A percentile compares a stretch with the other conserved stretches of the same genome.
These are phyloP conservation scores for Boletus rubescentipes DNA, from an alignment of 768 basidiomycete species.

Conservation along the genomic window DNA sequence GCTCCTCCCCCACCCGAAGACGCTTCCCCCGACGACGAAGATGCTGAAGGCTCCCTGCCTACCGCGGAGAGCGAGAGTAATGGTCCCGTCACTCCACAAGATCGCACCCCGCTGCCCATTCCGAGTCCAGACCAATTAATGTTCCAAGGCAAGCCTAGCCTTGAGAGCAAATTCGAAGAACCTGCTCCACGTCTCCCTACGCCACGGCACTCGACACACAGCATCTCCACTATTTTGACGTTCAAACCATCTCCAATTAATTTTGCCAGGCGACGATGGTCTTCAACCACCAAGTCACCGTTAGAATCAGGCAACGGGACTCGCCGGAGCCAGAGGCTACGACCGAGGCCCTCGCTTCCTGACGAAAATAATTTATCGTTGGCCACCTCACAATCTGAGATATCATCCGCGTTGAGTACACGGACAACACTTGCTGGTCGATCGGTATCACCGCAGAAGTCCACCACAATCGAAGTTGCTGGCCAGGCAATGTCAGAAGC, in stretches of 20 bases:
- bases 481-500: constrained; percentile 26
- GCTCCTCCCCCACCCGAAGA: constrained; percentile 39
- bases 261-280: constrained; percentile 64
- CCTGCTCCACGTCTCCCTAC: constrained; percentile 22
- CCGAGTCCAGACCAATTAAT: constrained; percentile 33
- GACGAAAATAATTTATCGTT: constrained; percentile 33
- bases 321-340: constrained; percentile 36
- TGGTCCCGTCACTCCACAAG: constrained; percentile 59
- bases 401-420: constrained; percentile 29
- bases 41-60: constrained; percentile 32
- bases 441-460: constrained; percentile 35
- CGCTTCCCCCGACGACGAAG: constrained; percentile 34
- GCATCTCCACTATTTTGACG: constrained; percentile 43
- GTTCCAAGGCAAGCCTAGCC: constrained; percentile 17
- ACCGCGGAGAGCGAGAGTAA: constrained; percentile 47
- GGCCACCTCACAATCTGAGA: constrained; percentile 26
- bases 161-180: constrained; percentile 23
- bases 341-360: constrained; percentile 29
- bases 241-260: constrained; percentile 64
- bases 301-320: constrained; percentile 34
- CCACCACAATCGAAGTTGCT: constrained; percentile 20
- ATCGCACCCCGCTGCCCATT: constrained; percentile 43
- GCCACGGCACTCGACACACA: constrained; percentile 20
- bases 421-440: constrained; percentile 32
- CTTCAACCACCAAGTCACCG: constrained; percentile 38